Conservation (phyloP, 208 protist genomes). For the Entamoeba dispar region DNA sequence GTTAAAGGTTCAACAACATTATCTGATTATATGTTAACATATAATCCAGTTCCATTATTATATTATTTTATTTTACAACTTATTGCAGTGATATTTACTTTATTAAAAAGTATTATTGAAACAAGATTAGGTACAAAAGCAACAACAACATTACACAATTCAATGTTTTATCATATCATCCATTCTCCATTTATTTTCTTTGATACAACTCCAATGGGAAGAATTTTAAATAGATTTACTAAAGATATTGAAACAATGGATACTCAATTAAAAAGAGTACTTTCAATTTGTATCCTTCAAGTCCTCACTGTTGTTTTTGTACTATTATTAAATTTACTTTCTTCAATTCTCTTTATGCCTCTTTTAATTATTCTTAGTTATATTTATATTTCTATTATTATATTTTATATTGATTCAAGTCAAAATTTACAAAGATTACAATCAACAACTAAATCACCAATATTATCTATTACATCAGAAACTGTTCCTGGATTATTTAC, state of each 20-base stretch:
- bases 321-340: background rate
- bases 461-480: conserved; percentile 63
- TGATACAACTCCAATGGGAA: conserved; percentile 11
- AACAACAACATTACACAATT: background rate
- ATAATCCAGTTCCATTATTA: background rate
- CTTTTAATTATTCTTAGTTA: background rate
- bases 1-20: background rate
- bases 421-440: conserved; percentile 58
- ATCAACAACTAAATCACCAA: conserved; percentile 53
- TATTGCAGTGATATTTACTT: background rate
- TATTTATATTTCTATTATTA: background rate
- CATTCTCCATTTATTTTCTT: conserved; percentile 6
- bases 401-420: conserved; percentile 6
- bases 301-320: background rate
- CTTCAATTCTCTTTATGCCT: background rate
- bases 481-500: conserved; percentile 52
- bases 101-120: background rate
- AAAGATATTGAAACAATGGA: conserved; percentile 17
- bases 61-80: background rate
- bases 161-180: background rate
- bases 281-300: background rate
- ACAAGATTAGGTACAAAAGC: background rate
- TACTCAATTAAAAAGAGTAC: background rate
- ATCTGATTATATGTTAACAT: background rate
- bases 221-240: conserved; percentile 17